Conservation (phyloP, 2,329 filamentous ascomycete species). For the Cladorrhinum sp. region DNA sequence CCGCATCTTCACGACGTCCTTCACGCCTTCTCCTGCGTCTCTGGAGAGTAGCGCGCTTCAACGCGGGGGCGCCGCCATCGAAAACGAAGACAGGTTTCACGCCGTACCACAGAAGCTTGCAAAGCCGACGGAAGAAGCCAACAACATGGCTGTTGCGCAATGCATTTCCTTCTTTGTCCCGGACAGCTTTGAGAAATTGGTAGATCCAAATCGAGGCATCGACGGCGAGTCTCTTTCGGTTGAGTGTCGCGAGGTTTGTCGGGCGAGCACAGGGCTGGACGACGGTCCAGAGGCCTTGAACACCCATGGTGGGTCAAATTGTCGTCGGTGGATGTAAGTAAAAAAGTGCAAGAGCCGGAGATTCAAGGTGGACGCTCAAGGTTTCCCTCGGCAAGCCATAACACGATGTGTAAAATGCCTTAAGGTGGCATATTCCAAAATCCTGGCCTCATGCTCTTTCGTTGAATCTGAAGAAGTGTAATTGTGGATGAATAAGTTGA, state of each 20-base stretch:
- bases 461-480: not conserved
- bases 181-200: constrained; percentile 97
- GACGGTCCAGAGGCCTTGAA: constrained; percentile 96
- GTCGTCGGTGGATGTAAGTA: no score
- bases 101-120: constrained; percentile 94
- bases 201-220: constrained; percentile 99
- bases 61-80: constrained; percentile 84
- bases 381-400: not conserved
- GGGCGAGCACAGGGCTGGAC: constrained; percentile 92
- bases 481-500: not conserved
- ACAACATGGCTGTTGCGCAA: constrained; percentile 94
- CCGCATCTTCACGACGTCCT: constrained; percentile 88
- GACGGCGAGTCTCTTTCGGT: constrained; percentile 92
- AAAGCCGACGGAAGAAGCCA: constrained; percentile 96
- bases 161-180: constrained; percentile 96
- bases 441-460: not conserved
- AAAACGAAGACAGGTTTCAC: constrained; percentile 98
- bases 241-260: constrained; percentile 93
- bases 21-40: constrained; percentile 76
- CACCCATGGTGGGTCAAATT: constrained; percentile 83
- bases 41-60: constrained; percentile 89
- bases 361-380: not conserved
- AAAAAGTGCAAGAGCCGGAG: not conserved
- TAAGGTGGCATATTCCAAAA: constrained; percentile 7
- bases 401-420: constrained; percentile 6